Conservation (phyloP, 768 basidiomycete species). For the Strobilomyces dryophilus region DNA sequence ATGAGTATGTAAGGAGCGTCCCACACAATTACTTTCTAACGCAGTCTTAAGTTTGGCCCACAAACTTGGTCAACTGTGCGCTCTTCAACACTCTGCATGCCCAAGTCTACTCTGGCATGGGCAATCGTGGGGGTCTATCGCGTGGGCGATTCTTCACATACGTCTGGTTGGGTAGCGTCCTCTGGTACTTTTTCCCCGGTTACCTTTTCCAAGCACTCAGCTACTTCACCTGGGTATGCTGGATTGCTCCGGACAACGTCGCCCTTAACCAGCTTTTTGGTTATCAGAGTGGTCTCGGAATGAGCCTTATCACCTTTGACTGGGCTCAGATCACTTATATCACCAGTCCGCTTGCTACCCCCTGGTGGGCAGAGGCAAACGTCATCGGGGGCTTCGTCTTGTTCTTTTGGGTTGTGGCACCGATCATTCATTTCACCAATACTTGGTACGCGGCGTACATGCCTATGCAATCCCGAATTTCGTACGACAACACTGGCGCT, state of each 20-base stretch:
- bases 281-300: constrained; percentile 50
- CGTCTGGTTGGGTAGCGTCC: constrained; percentile 37
- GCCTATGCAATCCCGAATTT: constrained; percentile 38
- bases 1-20: constrained; percentile 44
- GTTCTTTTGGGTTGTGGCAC: constrained; percentile 32
- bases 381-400: constrained; percentile 34
- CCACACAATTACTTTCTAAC: neutral
- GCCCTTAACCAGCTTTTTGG: constrained; percentile 77
- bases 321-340: constrained; percentile 73
- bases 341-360: constrained; percentile 32
- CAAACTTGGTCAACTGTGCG: constrained; percentile 65
- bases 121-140: constrained; percentile 42
- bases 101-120: constrained; percentile 43
- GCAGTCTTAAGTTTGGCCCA: constrained; percentile 62
- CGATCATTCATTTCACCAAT: constrained; percentile 32
- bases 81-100: constrained; percentile 75
- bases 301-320: constrained; percentile 78
- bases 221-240: constrained; percentile 57
- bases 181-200: constrained; percentile 64
- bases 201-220: constrained; percentile 68
- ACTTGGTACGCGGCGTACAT: constrained; percentile 37
- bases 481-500: constrained; percentile 41
- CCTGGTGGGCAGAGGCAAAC: constrained; percentile 40
- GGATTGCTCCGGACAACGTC: constrained; percentile 70
- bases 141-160: constrained; percentile 51